Base-by-base conservation (phyloP, 2,329 filamentous ascomycete genomes). In the Ceratocystis papillata region DNA sequence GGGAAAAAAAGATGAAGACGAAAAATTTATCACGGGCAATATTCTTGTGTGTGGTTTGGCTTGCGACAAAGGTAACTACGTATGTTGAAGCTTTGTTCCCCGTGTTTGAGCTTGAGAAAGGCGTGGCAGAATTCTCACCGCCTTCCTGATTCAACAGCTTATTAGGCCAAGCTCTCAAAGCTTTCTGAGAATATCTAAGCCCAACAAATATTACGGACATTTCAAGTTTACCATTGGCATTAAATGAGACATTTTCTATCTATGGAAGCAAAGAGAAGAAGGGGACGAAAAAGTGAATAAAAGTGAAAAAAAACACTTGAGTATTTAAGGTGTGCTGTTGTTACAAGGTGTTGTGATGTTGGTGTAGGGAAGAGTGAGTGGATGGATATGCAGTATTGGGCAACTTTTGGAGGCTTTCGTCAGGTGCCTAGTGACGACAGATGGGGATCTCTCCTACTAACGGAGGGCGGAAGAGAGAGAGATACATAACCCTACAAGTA, bases 81-180 rank as follows among this genome's bases (percentile, higher is more conserved):
- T 37, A 37, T 59, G 28, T 59, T 59, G 55, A 59, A 59, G 55
- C 55, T 59, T 59, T 22, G 55, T 59, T 59, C 55, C 55, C 55
- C 55, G 55, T 59, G 55, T 59, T 59, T 59, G 28, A 59, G 15
- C 8, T 53, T 12, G 48, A 7, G 55, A 25, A 65, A 62, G 25
- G 41, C 10, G n/a, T 25, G 62, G 65, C 65, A 67, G 50, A 67
- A 67, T 67, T 12, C 50, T 30, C 61, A 67, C 65, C 65, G 65
- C 65, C 62, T 62, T 62, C 60, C 45, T 20, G 2, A 37, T 59
- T 59, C 15, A 30, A 59, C 28, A 59, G 55, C 55, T 59, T 37
- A 3, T 59, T 59, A 30, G 55, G 55, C 55, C 55, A 59, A 59
- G 55, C 55, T 59, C 28, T n/a, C 10, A n/a, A n/a, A 59, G 55